Conservation (phyloP, 495 filamentous ascomycete genomes). For the Melanomma pulvis-pyrius region DNA sequence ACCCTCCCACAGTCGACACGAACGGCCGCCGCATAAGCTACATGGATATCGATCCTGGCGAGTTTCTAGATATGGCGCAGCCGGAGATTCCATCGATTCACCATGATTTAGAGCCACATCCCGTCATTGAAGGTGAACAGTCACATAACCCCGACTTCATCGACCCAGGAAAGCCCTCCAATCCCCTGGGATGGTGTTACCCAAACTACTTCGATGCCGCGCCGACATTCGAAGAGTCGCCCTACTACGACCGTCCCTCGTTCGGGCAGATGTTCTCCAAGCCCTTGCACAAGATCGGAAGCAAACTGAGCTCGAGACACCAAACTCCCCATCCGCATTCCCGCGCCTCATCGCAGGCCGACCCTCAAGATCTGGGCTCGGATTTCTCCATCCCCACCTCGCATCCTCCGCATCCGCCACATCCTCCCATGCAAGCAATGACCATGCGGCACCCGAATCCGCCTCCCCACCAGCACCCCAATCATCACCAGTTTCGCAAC, state of each 20-base stretch:
- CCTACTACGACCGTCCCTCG: slow-evolving; percentile 26
- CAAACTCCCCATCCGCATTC: slow-evolving; percentile 5
- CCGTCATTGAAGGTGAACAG: not conserved
- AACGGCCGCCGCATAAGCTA: slow-evolving; percentile 31
- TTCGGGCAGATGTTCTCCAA: slow-evolving; percentile 21
- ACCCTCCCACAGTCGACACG: slow-evolving; percentile 1
- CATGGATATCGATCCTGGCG: slow-evolving; percentile 31
- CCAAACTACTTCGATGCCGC: slow-evolving; percentile 31
- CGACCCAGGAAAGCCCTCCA: slow-evolving; percentile 19
- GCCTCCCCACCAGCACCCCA: not conserved
- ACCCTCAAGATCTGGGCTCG: not conserved
- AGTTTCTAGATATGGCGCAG: slow-evolving; percentile 19
- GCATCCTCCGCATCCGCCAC: not conserved
- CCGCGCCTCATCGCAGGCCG: slow-evolving; percentile 12
- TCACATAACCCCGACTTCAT: slow-evolving; percentile 13
- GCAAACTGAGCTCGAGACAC: slow-evolving; percentile 13
- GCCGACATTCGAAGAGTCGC: slow-evolving; percentile 30
- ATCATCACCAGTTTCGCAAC: not conserved
- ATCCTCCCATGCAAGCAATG: not conserved
- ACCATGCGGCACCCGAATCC: not conserved
- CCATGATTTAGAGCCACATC: not conserved
- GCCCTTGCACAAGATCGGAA: slow-evolving; percentile 23
- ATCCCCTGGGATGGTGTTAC: slow-evolving; percentile 29
- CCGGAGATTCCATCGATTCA: slow-evolving; percentile 16
- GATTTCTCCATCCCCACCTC: slow-evolving; percentile 18